Evolutionary conservation across 495 filamentous ascomycete species (phyloP), one percentile per base, ranked within the genome.

Genomic region (Sabuloglossum arenarium): DNA sequence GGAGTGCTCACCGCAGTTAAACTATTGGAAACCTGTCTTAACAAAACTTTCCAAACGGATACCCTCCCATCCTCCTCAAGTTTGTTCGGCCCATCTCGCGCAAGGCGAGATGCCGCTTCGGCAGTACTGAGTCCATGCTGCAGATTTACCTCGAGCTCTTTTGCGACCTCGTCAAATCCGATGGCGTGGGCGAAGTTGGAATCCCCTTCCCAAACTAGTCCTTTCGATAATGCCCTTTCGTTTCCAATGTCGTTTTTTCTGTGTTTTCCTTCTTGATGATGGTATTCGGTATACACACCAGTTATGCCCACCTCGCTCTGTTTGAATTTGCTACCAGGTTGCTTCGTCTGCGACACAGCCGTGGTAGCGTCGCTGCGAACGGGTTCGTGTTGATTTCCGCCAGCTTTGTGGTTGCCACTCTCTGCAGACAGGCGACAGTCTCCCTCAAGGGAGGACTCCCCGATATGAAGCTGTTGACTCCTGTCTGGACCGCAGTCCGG

Each of bases 21-120:
- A 14, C 47, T 51, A 19, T 51, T 51, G 8, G 47, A 51, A 21
- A 51, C 47, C 28, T 51, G 47, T 29, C 47, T 51, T 51, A 51
- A 19, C 47, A 51, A 29, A 51, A 51, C 47, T 51, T 51, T 51
- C 47, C 47, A 51, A 51, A 51, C 16, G 47, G 47, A 51, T 51
- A 51, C 47, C 47, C 47, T 23, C 47, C 28, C 47, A 51, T 51
- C 47, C 47, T 51, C 47, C 47, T 27, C 28, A 51, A 51, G 23
- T 19, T 30, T 51, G 47, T 51, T 51, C 47, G 47, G 47, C 47
- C 47, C 47, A 51, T 51, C 47, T 29, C 47, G 23, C 47, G 23
- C 47, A 51, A 51, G 47, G 12, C 47, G 47, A 51, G 47, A 51
- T 51, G 47, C 47, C 16, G 47, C 47, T 51, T 51, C 24, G 47